Evolutionary conservation across 345 rosid genomes (phyloP), one percentile per base, ranked within the genome.

Genomic region (Salix arbutifolia): DNA sequence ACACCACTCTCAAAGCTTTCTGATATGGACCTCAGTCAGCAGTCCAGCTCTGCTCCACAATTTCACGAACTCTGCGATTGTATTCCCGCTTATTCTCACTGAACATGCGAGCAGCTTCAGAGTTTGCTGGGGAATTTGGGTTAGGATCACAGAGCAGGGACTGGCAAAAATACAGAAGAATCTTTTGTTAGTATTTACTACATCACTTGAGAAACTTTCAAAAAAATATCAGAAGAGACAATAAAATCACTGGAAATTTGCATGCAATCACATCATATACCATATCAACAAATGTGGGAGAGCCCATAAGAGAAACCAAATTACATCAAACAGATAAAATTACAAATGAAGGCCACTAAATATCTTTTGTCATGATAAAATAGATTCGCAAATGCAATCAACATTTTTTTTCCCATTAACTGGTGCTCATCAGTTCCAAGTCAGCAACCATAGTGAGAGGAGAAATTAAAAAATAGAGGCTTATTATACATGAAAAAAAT

Each of bases 81-180:
- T 94, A 92, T 72, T 94, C 97, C 0, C 97, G 97, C 83, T 91
- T 93, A 85, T 90, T 93, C 85, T 91, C 97, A 2, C 97, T 93
- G 75, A 91, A 95, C 99, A 95, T 91, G 69, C 99, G 81, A 23
- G 97, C 99, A 74, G 99, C 99, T 88, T 95, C 99, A 25, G 99
- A 95, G 80, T 95, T 95, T 42, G 99, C 97, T 33, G 99, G 99
- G 23, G 99, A 95, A 79, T 91, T 93, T 8, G 99, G 97, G 82
- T 93, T 95, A 46, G 99, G 99, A 48, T 95, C 99, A 72, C 97
- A 93, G 21, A 95, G 97, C 84, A 95, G 79, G 3, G 99, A 95
- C 99, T 94, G 26, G 75, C 81, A 71, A 13, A 21, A n/a, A 40
- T 2, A 67, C 40, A 21, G 46, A 67, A 67, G 18, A 10, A 40